A percentile compares a stretch with the other conserved stretches of the same genome.
These are phyloP conservation scores for Dacryopinax spathularia DNA, from an alignment of 768 basidiomycete genomes.

Conservation along the genomic window DNA sequence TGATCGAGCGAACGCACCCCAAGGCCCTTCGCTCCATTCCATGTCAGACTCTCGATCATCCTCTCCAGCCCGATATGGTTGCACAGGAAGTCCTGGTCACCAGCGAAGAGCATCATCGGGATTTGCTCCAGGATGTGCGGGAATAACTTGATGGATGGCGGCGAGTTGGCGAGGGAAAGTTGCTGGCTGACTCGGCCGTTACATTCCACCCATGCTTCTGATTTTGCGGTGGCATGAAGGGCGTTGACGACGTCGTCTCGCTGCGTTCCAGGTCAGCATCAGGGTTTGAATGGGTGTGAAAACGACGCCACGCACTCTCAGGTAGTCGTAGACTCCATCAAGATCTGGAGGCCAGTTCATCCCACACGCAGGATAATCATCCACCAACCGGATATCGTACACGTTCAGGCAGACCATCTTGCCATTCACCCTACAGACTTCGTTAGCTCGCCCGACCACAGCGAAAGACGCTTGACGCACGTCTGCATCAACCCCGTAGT, in stretches of 20 bases:
- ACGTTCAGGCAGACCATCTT: conserved; percentile 74
- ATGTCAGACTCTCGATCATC: conserved; percentile 67
- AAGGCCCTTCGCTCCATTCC: conserved; percentile 75
- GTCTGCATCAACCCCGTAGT: background rate
- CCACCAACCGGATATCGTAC: conserved; percentile 86
- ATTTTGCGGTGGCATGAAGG: conserved; percentile 63
- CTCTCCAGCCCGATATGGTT: conserved; percentile 85
- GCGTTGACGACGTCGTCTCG: conserved; percentile 65
- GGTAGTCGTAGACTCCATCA: conserved; percentile 53
- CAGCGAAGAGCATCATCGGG: conserved; percentile 80
- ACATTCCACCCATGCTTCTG: conserved; percentile 83
- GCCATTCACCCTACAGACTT: conserved; percentile 44
- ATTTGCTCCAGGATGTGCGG: conserved; percentile 67
- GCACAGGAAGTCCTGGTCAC: conserved; percentile 93
- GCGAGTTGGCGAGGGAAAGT: conserved; percentile 40
- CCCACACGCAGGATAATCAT: conserved; percentile 74
- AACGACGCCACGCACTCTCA: conserved; percentile 45
- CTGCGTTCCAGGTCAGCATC: conserved; percentile 29
- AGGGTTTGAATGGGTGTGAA: background rate
- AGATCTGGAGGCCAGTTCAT: conserved; percentile 97
- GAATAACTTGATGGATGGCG: conserved; percentile 60
- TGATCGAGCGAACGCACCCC: conserved; percentile 51
- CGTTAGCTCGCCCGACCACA: background rate
- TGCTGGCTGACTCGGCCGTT: conserved; percentile 46
- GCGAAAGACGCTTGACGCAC: background rate